A percentile compares a stretch with the other conserved stretches of the same genome.
Conservation (phyloP, 305 asterid species). For the Ilex paraguariensis region DNA sequence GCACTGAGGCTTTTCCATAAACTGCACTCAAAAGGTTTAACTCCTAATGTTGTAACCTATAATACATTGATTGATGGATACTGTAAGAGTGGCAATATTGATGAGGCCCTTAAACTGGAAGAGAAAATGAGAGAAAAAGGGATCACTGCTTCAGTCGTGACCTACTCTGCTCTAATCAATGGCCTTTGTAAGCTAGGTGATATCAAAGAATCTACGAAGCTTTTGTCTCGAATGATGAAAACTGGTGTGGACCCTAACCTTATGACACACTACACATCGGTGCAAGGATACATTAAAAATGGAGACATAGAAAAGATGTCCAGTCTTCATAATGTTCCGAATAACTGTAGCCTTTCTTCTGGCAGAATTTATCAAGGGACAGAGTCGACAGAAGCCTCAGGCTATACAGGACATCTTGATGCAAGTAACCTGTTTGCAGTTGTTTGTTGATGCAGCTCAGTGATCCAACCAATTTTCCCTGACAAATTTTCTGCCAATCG, state of each 20-base stretch:
- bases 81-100: slow-evolving; percentile 50
- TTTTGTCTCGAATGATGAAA: slow-evolving; percentile 38
- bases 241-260: slow-evolving; percentile 26
- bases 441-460: background rate
- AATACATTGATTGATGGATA: slow-evolving; percentile 69
- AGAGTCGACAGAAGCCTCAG: background rate
- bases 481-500: background rate
- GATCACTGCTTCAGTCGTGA: slow-evolving; percentile 43
- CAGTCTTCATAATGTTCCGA: background rate
- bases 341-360: background rate
- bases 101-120: slow-evolving; percentile 50
- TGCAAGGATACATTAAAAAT: slow-evolving; percentile 24
- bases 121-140: slow-evolving; percentile 69
- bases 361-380: background rate
- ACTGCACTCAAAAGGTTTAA: slow-evolving; percentile 52
- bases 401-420: background rate
- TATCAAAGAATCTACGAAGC: slow-evolving; percentile 33
- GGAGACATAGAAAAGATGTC: background rate
- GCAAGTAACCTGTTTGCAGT: background rate
- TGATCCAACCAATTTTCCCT: background rate
- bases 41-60: slow-evolving; percentile 53
- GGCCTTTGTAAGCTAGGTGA: slow-evolving; percentile 37
- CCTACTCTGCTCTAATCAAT: slow-evolving; percentile 43
- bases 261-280: slow-evolving; percentile 22
- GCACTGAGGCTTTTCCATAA: slow-evolving; percentile 66